A percentile compares a stretch with the other conserved stretches of the same genome.
Evolutionary conservation across 257 asterid genomes (phyloP).

Genomic region (Asclepias syriaca): DNA sequence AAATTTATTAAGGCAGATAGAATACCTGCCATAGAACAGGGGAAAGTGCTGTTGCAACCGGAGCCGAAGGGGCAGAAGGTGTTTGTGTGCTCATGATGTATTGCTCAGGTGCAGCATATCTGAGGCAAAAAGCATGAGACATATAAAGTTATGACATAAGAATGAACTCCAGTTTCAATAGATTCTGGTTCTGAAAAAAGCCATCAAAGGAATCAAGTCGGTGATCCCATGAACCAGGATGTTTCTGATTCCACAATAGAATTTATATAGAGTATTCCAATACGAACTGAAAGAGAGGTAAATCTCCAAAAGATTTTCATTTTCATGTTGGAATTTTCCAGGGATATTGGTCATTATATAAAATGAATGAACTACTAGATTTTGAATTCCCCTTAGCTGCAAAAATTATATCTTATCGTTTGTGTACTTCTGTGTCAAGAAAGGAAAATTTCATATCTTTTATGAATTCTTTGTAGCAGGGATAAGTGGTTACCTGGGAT

Average conservation of each 20-base stretch:
- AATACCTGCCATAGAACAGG: slow-evolving; percentile 96
- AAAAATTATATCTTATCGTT: not conserved
- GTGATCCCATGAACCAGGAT: not conserved
- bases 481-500: slow-evolving; percentile 61
- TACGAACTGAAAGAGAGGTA: not conserved
- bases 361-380: not conserved
- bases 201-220: not conserved
- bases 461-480: not conserved
- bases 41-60: slow-evolving; percentile 93
- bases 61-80: slow-evolving; percentile 95
- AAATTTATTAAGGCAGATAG: not conserved
- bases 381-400: not conserved
- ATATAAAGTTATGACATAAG: not conserved
- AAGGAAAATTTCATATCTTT: not conserved
- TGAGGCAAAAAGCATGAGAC: slow-evolving; percentile 21
- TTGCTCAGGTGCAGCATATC: slow-evolving; percentile 99
- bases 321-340: not conserved
- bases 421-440: not conserved
- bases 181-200: not conserved
- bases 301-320: not conserved
- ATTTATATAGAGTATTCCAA: not conserved
- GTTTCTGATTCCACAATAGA: not conserved
- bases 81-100: slow-evolving; percentile 99
- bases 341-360: not conserved
- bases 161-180: not conserved